Conservation (phyloP, 2,329 filamentous ascomycete genomes). For the Allantophomopsis lycopodina region DNA sequence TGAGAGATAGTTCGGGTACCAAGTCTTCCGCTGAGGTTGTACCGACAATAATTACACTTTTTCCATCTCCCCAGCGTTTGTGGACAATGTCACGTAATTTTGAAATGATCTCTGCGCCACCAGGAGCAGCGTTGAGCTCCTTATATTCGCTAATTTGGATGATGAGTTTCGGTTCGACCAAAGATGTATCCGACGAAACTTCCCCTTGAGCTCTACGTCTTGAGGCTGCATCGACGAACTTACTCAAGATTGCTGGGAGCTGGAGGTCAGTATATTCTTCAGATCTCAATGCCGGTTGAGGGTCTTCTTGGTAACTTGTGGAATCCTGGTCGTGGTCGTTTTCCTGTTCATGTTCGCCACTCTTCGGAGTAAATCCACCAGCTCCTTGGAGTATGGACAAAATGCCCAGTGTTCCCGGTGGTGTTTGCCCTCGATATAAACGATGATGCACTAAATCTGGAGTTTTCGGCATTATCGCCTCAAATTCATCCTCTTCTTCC, state of each 20-base stretch:
- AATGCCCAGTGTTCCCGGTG: neutral
- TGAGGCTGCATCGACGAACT: slow-evolving; percentile 35
- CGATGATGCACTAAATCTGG: too few relatives aligned
- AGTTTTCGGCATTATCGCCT: neutral
- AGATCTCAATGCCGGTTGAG: slow-evolving; percentile 2
- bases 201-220: slow-evolving; percentile 9
- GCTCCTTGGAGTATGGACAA: neutral
- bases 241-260: slow-evolving; percentile 39
- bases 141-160: slow-evolving; percentile 72
- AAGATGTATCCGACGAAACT: slow-evolving; percentile 2
- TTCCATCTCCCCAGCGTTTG: slow-evolving; percentile 55
- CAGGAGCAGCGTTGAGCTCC: slow-evolving; percentile 55
- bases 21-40: slow-evolving; percentile 47
- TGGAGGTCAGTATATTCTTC: slow-evolving; percentile 50
- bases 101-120: slow-evolving; percentile 55
- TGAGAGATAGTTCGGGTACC: slow-evolving; percentile 22
- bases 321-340: slow-evolving; percentile 8
- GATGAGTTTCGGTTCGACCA: slow-evolving; percentile 32
- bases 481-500: slow-evolving; percentile 23
- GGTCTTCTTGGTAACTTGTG: slow-evolving; percentile 11
- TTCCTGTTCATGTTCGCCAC: neutral
- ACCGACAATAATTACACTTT: slow-evolving; percentile 66
- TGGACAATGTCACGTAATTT: slow-evolving; percentile 62
- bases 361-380: neutral
- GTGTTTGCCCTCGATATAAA: neutral